Evolutionary conservation across 345 rosid species (phyloP), one percentile per base, ranked within the genome.

Genomic region (Dipteronia sinensis): DNA sequence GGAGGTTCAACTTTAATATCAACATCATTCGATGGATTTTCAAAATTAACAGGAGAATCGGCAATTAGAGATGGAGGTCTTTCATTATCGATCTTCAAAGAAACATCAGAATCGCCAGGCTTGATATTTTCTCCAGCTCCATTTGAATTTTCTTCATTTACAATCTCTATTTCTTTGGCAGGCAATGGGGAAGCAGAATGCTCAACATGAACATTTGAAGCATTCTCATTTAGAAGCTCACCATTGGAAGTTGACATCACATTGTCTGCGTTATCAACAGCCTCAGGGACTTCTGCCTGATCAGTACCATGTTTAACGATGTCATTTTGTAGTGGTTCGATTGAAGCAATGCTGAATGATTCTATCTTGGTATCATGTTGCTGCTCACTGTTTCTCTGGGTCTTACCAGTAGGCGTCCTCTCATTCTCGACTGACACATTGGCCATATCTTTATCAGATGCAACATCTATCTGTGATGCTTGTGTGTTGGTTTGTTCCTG

Each of bases 101-200:
- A 82, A 73, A 67, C 81, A 76, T 88, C 89, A 58, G 81, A 72
- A 76, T 80, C 89, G 64, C 74, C 81, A 51, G 68, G 73, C 73
- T 81, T 72, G 19, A 13, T 74, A 7, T 71, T 81, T 75, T 74
- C 73, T 49, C 72, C 76, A 72, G 82, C 74, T 82, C 86, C 87
- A 72, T 71, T 77, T 20, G 69, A 80, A 78, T 70, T 71, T 63
- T 86, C 88, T 83, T 81, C 87, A 77, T 62, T 70, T 67, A 65
- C 76, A 71, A 80, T 88, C 84, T 86, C 89, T 42, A 81, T 73
- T 71, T 86, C 93, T 83, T 90, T 84, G 31, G 85, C 80, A 75
- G 82, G 86, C 77, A 83, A 78, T 25, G 88, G 69, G 31, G 86
- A 67, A 78, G 86, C 76, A 59, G 85, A 75, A 5, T 59, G 82